These are phyloP conservation scores for Saksenaea oblongispora DNA, from an alignment of 371 early-diverging fungal genomes.

Conservation along the genomic window DNA sequence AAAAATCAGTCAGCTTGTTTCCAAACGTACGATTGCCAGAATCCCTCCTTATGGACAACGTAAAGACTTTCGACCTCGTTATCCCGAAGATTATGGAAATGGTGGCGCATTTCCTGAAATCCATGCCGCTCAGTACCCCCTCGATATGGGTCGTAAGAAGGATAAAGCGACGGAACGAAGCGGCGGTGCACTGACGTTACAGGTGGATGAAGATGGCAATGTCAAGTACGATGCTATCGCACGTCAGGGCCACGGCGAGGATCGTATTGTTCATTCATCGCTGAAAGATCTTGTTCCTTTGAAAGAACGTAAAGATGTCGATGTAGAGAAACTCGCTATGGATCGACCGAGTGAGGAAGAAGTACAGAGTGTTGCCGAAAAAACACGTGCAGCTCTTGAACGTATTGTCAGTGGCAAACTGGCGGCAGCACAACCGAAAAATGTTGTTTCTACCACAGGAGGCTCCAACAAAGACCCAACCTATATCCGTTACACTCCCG, in stretches of 20 bases:
- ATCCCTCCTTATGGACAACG: constrained; percentile 86
- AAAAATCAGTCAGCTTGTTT: constrained; percentile 36
- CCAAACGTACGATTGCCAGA: constrained; percentile 36
- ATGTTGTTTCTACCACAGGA: constrained; percentile 42
- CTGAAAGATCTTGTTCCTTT: constrained; percentile 84
- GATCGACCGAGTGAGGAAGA: constrained; percentile 81
- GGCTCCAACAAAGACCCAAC: constrained; percentile 71
- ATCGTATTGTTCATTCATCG: constrained; percentile 80
- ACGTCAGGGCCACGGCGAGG: constrained; percentile 72
- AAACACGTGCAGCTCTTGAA: constrained; percentile 86
- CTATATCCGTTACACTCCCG: constrained; percentile 91
- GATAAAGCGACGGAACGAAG: constrained; percentile 40
- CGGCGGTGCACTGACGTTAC: constrained; percentile 79
- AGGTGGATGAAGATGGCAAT: constrained; percentile 89
- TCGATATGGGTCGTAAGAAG: constrained; percentile 89
- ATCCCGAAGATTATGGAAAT: constrained; percentile 90
- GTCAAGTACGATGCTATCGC: constrained; percentile 90
- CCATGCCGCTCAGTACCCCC: constrained; percentile 87
- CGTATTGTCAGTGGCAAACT: constrained; percentile 83
- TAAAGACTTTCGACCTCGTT: constrained; percentile 75
- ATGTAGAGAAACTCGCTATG: constrained; percentile 66
- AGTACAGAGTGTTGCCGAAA: constrained; percentile 83
- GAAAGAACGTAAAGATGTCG: constrained; percentile 72
- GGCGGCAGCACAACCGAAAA: constrained; percentile 71
- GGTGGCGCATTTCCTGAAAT: constrained; percentile 97